Conservation (phyloP, 106 monocot species). For the Phalaenopsis aphrodite region DNA sequence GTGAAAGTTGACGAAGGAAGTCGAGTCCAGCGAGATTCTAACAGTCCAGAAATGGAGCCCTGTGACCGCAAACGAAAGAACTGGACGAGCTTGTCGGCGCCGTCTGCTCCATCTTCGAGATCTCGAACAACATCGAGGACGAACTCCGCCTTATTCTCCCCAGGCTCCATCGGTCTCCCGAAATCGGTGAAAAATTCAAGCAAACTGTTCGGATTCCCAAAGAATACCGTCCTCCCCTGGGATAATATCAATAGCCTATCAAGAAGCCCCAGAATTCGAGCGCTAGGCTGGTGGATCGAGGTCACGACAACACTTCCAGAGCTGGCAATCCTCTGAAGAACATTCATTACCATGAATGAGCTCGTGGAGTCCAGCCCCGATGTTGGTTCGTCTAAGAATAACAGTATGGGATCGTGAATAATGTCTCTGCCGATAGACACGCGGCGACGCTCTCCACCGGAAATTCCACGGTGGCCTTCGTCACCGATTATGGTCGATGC, state of each 20-base stretch:
- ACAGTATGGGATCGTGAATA: constrained; percentile 36
- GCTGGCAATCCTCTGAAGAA: constrained; percentile 40
- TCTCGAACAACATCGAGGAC: background rate
- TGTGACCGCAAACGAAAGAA: background rate
- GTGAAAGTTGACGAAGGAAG: background rate
- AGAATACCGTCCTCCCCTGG: constrained; percentile 22
- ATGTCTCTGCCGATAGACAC: constrained; percentile 52
- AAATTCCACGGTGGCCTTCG: constrained; percentile 40
- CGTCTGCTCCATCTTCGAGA: background rate
- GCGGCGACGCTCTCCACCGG: constrained; percentile 43
- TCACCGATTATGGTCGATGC: constrained; percentile 37
- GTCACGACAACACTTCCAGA: constrained; percentile 46
- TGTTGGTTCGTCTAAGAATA: constrained; percentile 56
- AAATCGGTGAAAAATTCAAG: constrained; percentile 40
- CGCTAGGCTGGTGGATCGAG: constrained; percentile 54
- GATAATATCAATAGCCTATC: constrained; percentile 42
- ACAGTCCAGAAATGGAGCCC: background rate
- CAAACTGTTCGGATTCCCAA: constrained; percentile 22
- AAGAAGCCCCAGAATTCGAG: constrained; percentile 35
- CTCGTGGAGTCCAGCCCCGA: constrained; percentile 47
- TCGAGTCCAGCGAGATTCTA: background rate
- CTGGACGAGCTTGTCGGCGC: background rate
- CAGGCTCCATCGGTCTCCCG: constrained; percentile 40
- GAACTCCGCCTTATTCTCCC: constrained; percentile 31
- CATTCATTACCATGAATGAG: constrained; percentile 34